Conservation (phyloP, 441 rosid genomes). For the Sinapis alba region DNA sequence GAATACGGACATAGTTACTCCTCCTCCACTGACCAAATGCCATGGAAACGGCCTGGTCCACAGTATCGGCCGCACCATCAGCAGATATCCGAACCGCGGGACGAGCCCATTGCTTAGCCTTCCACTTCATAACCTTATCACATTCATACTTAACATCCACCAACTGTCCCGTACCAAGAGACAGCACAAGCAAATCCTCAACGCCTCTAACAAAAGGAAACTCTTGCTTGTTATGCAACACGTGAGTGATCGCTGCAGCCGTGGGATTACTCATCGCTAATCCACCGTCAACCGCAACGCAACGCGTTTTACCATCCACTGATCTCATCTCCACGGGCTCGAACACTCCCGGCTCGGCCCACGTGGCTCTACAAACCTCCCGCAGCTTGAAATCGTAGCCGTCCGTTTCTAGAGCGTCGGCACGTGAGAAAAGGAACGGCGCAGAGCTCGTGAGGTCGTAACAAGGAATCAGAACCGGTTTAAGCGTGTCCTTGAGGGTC, state of each 20-base stretch:
- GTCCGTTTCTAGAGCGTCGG: constrained; percentile 87
- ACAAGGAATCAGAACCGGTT: constrained; percentile 87
- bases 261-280: constrained; percentile 90
- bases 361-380: constrained; percentile 90
- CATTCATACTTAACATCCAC: constrained; percentile 72
- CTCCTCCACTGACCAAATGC: constrained; percentile 81
- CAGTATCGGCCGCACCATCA: constrained; percentile 81
- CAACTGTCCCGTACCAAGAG: constrained; percentile 82
- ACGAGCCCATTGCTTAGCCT: constrained; percentile 84
- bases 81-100: constrained; percentile 85
- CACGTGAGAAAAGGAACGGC: constrained; percentile 89
- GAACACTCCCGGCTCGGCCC: constrained; percentile 79
- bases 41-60: constrained; percentile 93
- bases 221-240: constrained; percentile 90
- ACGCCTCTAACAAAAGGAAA: constrained; percentile 94
- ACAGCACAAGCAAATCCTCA: constrained; percentile 86
- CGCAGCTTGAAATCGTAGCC: constrained; percentile 76
- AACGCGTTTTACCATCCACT: constrained; percentile 68
- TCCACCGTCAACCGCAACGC: constrained; percentile 89
- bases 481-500: constrained; percentile 81
- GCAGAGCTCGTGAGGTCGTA: constrained; percentile 84
- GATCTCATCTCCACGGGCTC: constrained; percentile 78
- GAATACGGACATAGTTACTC: constrained; percentile 83
- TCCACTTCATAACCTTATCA: constrained; percentile 80
- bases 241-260: constrained; percentile 95